Conservation (phyloP, 306 rosid species). For the Acacia acuminata region DNA sequence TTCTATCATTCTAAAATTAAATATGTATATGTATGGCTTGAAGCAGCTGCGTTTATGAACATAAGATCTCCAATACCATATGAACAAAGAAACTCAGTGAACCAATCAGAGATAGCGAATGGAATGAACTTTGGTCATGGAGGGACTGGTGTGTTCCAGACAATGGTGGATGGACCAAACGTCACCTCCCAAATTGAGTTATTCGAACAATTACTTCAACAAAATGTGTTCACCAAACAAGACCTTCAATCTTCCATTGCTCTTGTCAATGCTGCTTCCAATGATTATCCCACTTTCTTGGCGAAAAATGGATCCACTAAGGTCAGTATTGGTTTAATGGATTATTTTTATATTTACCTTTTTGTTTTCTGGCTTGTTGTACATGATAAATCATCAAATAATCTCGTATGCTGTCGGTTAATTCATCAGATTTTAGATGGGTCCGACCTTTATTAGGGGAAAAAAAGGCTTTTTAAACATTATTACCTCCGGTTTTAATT, state of each 20-base stretch:
- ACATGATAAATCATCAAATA: background rate
- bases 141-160: conserved; percentile 17
- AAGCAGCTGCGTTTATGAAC: background rate
- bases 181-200: conserved; percentile 24
- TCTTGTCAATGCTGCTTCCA: conserved; percentile 34
- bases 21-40: background rate
- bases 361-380: background rate
- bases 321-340: conserved; percentile 28
- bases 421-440: too few species aligned
- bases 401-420: too few species aligned
- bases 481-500: too few species aligned
- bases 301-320: background rate
- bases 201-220: conserved; percentile 41
- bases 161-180: conserved; percentile 43
- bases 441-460: background rate
- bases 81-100: background rate
- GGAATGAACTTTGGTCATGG: conserved; percentile 31
- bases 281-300: conserved; percentile 31
- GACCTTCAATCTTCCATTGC: conserved; percentile 46
- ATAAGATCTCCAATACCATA: background rate
- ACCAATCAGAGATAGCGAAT: background rate
- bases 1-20: too few species aligned
- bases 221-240: conserved; percentile 37
- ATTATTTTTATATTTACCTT: background rate
- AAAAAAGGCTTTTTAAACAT: too few species aligned